Conservation (phyloP, 140 eudicot species). For the Eryngium alpinum region DNA sequence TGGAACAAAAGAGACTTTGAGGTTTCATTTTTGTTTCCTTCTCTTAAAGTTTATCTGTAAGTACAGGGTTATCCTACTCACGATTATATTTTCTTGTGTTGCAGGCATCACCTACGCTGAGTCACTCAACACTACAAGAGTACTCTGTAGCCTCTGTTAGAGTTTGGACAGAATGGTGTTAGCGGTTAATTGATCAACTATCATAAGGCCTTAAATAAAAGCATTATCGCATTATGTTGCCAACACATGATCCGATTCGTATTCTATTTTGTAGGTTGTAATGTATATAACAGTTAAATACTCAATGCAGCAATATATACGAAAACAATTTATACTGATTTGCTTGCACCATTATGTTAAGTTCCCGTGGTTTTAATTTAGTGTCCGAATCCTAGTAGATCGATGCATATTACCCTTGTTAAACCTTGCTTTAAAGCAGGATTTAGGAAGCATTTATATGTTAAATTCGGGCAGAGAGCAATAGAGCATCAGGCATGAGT, state of each 20-base stretch:
- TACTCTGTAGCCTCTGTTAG: too few relatives aligned
- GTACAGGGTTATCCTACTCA: background rate
- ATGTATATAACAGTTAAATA: background rate
- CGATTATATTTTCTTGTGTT: constrained; percentile 4
- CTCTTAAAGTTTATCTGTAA: background rate
- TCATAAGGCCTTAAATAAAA: background rate
- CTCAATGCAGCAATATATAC: background rate
- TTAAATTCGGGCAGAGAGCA: too few relatives aligned
- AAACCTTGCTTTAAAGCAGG: too few relatives aligned
- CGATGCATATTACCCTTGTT: too few relatives aligned
- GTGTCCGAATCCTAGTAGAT: too few relatives aligned
- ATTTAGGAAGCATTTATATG: too few relatives aligned
- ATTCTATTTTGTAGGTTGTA: background rate
- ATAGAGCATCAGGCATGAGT: too few relatives aligned
- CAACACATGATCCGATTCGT: background rate
- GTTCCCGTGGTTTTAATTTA: too few relatives aligned
- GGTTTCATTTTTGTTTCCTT: constrained; percentile 33
- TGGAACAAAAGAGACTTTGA: constrained; percentile 93
- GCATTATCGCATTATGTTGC: background rate
- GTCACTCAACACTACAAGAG: too few relatives aligned
- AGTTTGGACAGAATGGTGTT: background rate
- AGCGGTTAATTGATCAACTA: background rate
- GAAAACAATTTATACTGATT: background rate
- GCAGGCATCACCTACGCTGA: constrained; percentile 81
- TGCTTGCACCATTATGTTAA: background rate